Evolutionary conservation across 1,284 basidiomycete genomes (phyloP).

Genomic region (Coniophora puteana): DNA sequence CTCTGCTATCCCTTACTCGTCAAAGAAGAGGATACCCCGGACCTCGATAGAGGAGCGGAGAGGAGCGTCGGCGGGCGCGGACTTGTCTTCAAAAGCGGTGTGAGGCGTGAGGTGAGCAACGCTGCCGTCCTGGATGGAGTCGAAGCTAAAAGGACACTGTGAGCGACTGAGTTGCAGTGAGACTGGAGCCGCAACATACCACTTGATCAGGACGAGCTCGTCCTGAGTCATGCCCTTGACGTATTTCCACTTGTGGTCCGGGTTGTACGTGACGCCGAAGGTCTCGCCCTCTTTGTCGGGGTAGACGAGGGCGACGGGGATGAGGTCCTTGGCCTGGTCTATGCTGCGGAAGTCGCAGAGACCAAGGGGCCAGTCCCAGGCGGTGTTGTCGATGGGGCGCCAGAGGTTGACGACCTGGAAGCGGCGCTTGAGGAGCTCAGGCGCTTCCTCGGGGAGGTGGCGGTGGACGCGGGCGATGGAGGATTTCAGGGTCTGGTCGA

Average conservation of each 20-base stretch:
- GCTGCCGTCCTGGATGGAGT: conserved; percentile 32
- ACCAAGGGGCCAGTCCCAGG: conserved; percentile 45
- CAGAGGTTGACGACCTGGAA: conserved; percentile 55
- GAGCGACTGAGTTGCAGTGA: conserved; percentile 13
- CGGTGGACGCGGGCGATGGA: conserved; percentile 48
- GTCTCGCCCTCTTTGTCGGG: conserved; percentile 30
- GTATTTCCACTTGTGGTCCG: conserved; percentile 44
- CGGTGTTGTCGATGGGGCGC: conserved; percentile 46
- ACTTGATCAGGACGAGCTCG: conserved; percentile 47
- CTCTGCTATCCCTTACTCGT: too few relatives aligned
- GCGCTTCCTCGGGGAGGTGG: conserved; percentile 46
- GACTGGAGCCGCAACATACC: conserved; percentile 15
- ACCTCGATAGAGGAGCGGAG: conserved; percentile 35
- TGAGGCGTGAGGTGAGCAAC: conserved; percentile 41
- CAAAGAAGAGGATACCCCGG: conserved; percentile 35
- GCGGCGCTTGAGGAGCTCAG: conserved; percentile 44
- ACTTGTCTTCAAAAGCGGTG: conserved; percentile 37
- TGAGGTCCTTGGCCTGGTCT: conserved; percentile 31
- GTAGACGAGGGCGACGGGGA: conserved; percentile 32
- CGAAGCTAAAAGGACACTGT: conserved; percentile 20
- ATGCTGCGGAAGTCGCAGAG: conserved; percentile 47
- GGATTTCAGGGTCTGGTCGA: conserved; percentile 54
- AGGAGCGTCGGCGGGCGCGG: conserved; percentile 28
- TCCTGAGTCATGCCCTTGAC: conserved; percentile 39
- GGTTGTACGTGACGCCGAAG: conserved; percentile 31